Base-by-base conservation (phyloP, 305 asterid species). In the Euphrasia arctica region DNA sequence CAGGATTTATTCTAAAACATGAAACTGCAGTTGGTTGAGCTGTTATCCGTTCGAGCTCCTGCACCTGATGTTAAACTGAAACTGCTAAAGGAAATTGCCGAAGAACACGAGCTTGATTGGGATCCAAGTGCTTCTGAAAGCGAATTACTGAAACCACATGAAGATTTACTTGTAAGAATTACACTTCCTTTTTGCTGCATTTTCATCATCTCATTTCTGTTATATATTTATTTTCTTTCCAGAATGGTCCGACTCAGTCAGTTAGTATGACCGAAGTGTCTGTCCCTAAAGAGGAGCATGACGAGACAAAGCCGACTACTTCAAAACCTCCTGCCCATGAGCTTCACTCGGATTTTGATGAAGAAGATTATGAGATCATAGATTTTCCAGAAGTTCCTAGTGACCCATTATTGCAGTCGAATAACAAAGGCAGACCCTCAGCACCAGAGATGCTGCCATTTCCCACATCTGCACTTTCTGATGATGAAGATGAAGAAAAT, bases 41-140 rank as follows among this genome's bases (percentile, higher is more conserved):
- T 85, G 62, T 75, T 94, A 67, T 94, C 98, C 9, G 67, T 94
- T 56, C 89, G 96, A 68, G 98, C 99, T 72, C 96, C 99, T 68
- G 82, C 87, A 29, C 86, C 98, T 18, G 98, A 88, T 22, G 93
- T 81, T 62, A 94, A 94, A 76, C 62, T 94, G 82, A 94, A 90
- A 77, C 79, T 90, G 65, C 81, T 94, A 47, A 90, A 86, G 83
- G 96, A 90, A 65, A 90, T 94, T 42, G 98, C 99, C 10, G 95
- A 88, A 76, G 98, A 90, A 76, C 88, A 88, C 62, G 80, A 82
- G 72, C 85, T 94, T 14, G 96, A 90, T 43, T 94, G 99, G 99
- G 96, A 94, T 84, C 84, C 95, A 64, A 86, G 79, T 63, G 81
- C 87, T 54, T 79, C 91, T 4, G 99, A 90, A 74, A 74, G 49